Evolutionary conservation across 2,329 filamentous ascomycete species (phyloP).

Genomic region (Fusarium cicatricum): DNA sequence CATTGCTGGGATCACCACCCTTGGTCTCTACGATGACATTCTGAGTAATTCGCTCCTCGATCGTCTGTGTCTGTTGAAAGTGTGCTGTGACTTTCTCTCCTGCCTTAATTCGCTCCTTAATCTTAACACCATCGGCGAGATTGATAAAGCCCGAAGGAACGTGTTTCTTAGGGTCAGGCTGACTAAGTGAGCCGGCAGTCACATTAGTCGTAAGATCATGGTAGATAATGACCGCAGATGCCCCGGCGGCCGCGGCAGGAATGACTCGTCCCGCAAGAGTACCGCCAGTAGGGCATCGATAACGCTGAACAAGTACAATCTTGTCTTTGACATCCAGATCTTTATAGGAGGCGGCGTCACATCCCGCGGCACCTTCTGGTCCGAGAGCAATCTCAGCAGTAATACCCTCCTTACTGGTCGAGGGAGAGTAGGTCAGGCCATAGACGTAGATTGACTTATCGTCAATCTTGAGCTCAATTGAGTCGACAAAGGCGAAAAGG

Average conservation of each 20-base stretch:
- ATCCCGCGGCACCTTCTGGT: constrained; percentile 35
- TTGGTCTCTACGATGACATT: constrained; percentile 32
- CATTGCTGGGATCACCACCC: constrained; percentile 30
- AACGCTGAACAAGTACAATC: constrained; percentile 38
- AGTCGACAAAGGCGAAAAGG: constrained; percentile 55
- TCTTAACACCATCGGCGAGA: constrained; percentile 50
- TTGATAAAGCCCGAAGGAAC: constrained; percentile 33
- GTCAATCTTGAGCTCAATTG: constrained; percentile 46
- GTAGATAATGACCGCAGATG: constrained; percentile 32
- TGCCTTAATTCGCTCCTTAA: constrained; percentile 49
- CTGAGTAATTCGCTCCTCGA: constrained; percentile 35
- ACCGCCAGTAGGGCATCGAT: constrained; percentile 36
- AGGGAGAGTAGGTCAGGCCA: constrained; percentile 34
- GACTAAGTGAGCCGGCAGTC: constrained; percentile 32
- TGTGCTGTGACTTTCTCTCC: constrained; percentile 46
- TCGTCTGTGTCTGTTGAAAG: constrained; percentile 34
- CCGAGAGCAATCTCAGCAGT: constrained; percentile 33
- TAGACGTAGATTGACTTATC: constrained; percentile 28
- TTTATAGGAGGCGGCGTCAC: constrained; percentile 29
- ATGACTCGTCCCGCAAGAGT: constrained; percentile 35
- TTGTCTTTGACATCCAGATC: constrained; percentile 37
- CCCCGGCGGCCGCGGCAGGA: constrained; percentile 31
- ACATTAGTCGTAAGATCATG: constrained; percentile 32
- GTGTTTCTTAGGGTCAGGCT: constrained; percentile 29
- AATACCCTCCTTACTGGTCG: constrained; percentile 28